phyloP scores from a whole-genome alignment of 805 yeast species.

The Barnettozyma siamensis region DNA sequence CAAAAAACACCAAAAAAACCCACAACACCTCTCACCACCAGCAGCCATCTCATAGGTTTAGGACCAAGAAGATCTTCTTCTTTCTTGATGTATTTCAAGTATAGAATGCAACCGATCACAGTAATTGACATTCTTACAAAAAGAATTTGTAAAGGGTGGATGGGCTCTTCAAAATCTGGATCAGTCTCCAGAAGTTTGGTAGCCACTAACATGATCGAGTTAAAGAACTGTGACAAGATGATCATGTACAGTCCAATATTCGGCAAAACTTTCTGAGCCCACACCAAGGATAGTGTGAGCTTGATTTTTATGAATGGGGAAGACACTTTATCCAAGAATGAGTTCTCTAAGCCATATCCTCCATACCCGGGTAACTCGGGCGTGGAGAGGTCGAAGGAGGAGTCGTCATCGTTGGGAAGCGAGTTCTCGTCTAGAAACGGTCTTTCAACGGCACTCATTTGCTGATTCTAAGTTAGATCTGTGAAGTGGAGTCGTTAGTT shows the following conservation, averaged over 20 bases:
- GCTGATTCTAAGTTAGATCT: too few species aligned
- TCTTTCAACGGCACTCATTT: not conserved
- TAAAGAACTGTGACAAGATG: constrained; percentile 62
- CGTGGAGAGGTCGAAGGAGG: not conserved
- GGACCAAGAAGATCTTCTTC: constrained; percentile 71
- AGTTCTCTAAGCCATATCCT: not conserved
- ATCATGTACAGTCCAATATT: constrained; percentile 50
- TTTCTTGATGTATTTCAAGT: constrained; percentile 47
- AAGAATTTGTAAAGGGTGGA: constrained; percentile 75
- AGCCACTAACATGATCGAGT: constrained; percentile 68
- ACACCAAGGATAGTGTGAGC: not conserved
- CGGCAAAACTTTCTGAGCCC: constrained; percentile 13
- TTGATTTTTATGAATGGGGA: constrained; percentile 1
- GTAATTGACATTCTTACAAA: constrained; percentile 76
- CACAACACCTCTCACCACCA: constrained; percentile 57
- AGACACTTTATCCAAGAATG: not conserved
- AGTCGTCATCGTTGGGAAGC: constrained; percentile 9
- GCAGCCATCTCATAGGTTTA: constrained; percentile 42
- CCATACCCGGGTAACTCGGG: not conserved
- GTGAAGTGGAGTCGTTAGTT: too few species aligned
- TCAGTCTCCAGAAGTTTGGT: constrained; percentile 73
- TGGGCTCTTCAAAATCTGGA: constrained; percentile 48
- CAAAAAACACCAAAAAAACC: constrained; percentile 84
- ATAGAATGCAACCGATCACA: constrained; percentile 47
- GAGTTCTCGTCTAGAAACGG: constrained; percentile 1